phyloP scores from a whole-genome alignment of 164 flowering plant genomes.

The Saururus chinensis region DNA sequence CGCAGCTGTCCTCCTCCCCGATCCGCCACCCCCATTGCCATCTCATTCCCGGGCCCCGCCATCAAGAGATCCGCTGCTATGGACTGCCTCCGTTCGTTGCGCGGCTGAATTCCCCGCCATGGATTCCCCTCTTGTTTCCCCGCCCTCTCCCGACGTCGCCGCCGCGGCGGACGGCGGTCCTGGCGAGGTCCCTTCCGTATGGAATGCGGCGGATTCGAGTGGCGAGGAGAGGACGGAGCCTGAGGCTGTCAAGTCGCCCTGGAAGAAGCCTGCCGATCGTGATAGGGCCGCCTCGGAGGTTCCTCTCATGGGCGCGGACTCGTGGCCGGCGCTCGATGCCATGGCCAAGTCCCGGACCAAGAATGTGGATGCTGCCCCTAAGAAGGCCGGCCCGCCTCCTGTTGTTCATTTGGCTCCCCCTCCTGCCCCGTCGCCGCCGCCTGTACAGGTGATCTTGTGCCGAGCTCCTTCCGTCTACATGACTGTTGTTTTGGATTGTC shows the following conservation, averaged over 20 bases:
- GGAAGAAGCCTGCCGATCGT: conserved; percentile 39
- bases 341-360: conserved; percentile 21
- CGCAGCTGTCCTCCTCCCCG: no score
- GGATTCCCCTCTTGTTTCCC: no score
- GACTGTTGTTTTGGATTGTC: no score
- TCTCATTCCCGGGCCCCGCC: no score
- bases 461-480: background rate
- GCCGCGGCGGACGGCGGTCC: no score
- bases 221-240: conserved; percentile 20
- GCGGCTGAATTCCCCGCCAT: no score
- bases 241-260: conserved; percentile 35
- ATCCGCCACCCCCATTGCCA: no score
- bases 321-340: conserved; percentile 52
- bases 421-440: conserved; percentile 7
- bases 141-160: no score
- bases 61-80: no score
- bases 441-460: background rate
- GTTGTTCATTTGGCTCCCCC: conserved; percentile 6
- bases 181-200: no score
- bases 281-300: conserved; percentile 9
- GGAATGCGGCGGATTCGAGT: no score
- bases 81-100: no score
- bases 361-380: conserved; percentile 8
- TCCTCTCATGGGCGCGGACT: conserved; percentile 45
- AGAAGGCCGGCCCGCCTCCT: conserved; percentile 4